Base-by-base conservation (phyloP, 805 yeast genomes). In the Yarrowia sp. region DNA sequence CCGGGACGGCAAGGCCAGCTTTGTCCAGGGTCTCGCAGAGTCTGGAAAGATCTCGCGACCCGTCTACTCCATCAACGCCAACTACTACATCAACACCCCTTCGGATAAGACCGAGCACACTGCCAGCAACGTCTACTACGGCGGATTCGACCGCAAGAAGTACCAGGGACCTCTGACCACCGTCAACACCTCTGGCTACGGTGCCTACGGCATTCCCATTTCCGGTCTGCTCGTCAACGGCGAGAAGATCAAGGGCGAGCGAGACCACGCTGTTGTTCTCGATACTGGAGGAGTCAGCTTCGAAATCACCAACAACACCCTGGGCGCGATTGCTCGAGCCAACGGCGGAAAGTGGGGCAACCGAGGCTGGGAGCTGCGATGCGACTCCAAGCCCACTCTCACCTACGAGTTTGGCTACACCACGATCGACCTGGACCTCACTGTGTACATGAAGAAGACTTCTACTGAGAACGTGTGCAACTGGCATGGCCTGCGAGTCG, bases 341-440 rank as follows among this genome's bases (percentile, higher is more conserved):
- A 42, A 42, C 18, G 47, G 47, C n/a, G 47, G 47, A 1, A 7
- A 4, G n/a, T 42, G 32, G 32, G 32, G 18, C 7, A 7, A 3
- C 4, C 4, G 14, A 4, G 21, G 47, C 8, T 42, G 32, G 32
- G 9, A 8, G 6, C 1, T 42, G 10, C 10, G 4, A 3, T 42
- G 47, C 6, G 47, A 10, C 6, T n/a, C 47, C 9, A 24, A 42
- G 14, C 47, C 47, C 9, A 25, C 31, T 5, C 32, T 42, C 8
- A 42, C 47, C n/a, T 42, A 42, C 47, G 32, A 42, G 32, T 42
- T 42, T 25, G 49, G 49, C 25, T 24, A 24, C 32, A 42, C 49
- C 8, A 9, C n/a, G 4, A 25, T 42, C 14, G 32, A 24, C 9
- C 21, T 42, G 14, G 49, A 42, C 9, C 22, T 25, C 3, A 16